These are phyloP conservation scores for Casaregolazyma suthepensis DNA, from an alignment of 1,139 yeast species.

Conservation along the genomic window DNA sequence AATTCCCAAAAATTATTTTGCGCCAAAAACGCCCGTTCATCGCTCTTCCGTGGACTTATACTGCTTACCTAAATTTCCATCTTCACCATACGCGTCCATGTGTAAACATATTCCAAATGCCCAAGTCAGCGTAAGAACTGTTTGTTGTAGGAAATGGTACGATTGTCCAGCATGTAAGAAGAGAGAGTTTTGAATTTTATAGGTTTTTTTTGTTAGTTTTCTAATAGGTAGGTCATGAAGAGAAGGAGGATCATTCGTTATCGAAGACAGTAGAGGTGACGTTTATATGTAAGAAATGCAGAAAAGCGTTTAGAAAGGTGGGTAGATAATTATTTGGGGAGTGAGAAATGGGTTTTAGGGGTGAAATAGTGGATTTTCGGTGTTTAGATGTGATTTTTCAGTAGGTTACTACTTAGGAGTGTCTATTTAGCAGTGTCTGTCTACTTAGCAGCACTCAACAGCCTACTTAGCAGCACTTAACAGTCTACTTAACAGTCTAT, in stretches of 20 bases:
- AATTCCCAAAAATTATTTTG: not conserved
- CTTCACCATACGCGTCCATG: slow-evolving; percentile 18
- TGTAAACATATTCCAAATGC: slow-evolving; percentile 35
- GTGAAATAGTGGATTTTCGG: not conserved
- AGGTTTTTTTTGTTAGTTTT: not conserved
- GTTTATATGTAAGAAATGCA: slow-evolving; percentile 34
- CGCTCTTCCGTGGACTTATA: not conserved
- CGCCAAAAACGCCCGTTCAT: not conserved
- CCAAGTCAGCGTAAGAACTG: slow-evolving; percentile 35
- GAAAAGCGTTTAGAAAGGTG: slow-evolving; percentile 34
- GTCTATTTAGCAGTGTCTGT: not conserved
- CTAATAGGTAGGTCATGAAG: slow-evolving; percentile 28
- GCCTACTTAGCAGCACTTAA: too few relatives aligned
- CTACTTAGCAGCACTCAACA: too few relatives aligned
- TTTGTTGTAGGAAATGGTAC: slow-evolving; percentile 34
- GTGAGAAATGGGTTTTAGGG: not conserved
- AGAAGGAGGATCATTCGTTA: slow-evolving; percentile 30
- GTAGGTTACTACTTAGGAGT: not conserved
- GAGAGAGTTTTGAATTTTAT: not conserved
- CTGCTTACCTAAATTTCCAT: not conserved
- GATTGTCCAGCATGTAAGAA: slow-evolving; percentile 35
- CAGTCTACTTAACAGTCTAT: too few relatives aligned
- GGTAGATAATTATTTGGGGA: not conserved
- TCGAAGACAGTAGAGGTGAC: slow-evolving; percentile 33
- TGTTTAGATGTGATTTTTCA: not conserved